A percentile compares a stretch with the other conserved stretches of the same genome.
Evolutionary conservation across 768 basidiomycete species (phyloP).

Genomic region (Kwoniella sp.): DNA sequence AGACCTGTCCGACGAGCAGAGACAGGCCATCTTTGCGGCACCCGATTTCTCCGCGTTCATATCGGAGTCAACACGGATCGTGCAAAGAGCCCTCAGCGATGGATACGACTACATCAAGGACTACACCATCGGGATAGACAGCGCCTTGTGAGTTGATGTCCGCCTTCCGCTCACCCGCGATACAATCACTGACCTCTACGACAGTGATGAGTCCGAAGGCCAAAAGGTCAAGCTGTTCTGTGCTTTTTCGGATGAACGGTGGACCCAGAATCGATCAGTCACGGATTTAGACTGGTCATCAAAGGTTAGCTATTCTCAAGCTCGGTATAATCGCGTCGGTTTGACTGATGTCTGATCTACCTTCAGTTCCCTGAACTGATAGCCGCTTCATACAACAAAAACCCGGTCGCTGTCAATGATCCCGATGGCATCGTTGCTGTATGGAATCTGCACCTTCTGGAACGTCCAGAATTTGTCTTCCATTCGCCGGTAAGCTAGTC

Average conservation of each 20-base stretch:
- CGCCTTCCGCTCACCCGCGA: neutral
- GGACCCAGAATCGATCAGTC: slow-evolving; percentile 87
- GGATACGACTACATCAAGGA: slow-evolving; percentile 95
- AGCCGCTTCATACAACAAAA: slow-evolving; percentile 96
- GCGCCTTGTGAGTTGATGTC: slow-evolving; percentile 63
- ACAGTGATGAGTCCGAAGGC: slow-evolving; percentile 84
- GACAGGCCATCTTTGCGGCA: slow-evolving; percentile 71
- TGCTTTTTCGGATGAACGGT: slow-evolving; percentile 84
- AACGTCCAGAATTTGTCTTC: slow-evolving; percentile 95
- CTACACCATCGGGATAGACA: slow-evolving; percentile 84
- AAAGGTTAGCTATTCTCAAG: slow-evolving; percentile 58
- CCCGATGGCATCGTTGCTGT: slow-evolving; percentile 95
- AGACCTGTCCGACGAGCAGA: slow-evolving; percentile 86
- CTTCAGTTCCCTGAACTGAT: slow-evolving; percentile 87
- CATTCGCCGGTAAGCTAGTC: slow-evolving; percentile 85
- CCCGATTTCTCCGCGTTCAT: slow-evolving; percentile 92
- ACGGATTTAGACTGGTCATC: slow-evolving; percentile 98
- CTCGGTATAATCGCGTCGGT: neutral
- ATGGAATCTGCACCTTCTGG: slow-evolving; percentile 93
- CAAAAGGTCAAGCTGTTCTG: slow-evolving; percentile 88
- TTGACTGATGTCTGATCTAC: neutral
- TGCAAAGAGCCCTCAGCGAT: slow-evolving; percentile 90
- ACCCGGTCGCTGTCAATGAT: slow-evolving; percentile 84
- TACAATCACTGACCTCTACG: too few relatives aligned
- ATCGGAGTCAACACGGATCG: slow-evolving; percentile 88